Evolutionary conservation across 805 yeast genomes (phyloP), one percentile per base, ranked within the genome.

Genomic region (Soucietia sequanensis): DNA sequence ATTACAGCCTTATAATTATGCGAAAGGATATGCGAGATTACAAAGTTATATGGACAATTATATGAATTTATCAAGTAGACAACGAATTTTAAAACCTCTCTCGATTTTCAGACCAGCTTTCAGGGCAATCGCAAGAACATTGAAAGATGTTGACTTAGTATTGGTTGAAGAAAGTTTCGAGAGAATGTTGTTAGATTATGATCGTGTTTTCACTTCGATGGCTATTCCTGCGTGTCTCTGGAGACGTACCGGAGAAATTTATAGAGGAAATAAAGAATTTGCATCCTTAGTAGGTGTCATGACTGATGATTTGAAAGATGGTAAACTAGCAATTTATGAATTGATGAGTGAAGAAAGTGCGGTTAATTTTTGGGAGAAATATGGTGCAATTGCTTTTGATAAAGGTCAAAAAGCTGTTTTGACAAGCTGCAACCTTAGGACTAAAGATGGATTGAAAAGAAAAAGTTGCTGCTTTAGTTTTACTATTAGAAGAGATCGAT

Each of bases 151-250:
- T 7, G 98, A 91, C 59, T 69, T 91, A 52, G 90, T 90, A 4
- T 65, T 89, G 23, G 97, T 91, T 4, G 98, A 91, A 50, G 98
- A 91, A 59, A 83, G 84, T 37, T 91, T 91, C 54, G 98, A 91
- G 62, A 71, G 97, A 43, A 86, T 91, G 95, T 62, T 91, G 29
- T 65, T 91, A 34, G 96, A 91, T 48, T 89, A 91, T 52, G 98
- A 91, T 56, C 72, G 98, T 23, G 96, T 91, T 3, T 91, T 91
- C 63, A 89, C 97, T 0, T 84, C 95, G 4, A 89, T 91, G 96
- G 96, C 97, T 5, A 88, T 91, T 41, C 98, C 98, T 2, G 96
- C 97, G 1, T 91, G 98, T 62, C 69, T 91, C 19, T 91, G 98
- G 97, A 69, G 98, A 55, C 80, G 98, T 48, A 90, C 98, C 0